Evolutionary conservation across 306 rosid species (phyloP).

Genomic region (Mucuna pruriens): DNA sequence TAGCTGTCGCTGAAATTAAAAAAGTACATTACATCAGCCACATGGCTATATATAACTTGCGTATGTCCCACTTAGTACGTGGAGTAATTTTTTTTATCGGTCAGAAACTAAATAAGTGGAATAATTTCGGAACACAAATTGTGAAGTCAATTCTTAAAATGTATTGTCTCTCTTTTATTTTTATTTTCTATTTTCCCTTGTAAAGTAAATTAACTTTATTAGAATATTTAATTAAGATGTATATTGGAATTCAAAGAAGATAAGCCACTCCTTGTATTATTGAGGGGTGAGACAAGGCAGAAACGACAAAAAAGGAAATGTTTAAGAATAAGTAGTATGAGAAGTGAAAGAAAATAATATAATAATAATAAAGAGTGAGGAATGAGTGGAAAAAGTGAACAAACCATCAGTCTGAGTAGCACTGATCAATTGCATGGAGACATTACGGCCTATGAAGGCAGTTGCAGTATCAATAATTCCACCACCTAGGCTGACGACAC

Average conservation of each 20-base stretch:
- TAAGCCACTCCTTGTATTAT: too few species aligned
- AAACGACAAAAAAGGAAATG: background rate
- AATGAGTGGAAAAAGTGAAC: background rate
- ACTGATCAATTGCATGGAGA: conserved; percentile 44
- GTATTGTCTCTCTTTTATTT: background rate
- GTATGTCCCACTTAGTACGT: background rate
- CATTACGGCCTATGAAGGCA: conserved; percentile 27
- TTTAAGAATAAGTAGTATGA: too few species aligned
- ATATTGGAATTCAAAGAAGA: too few species aligned
- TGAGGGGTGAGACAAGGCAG: too few species aligned
- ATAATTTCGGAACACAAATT: background rate
- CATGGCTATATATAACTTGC: background rate
- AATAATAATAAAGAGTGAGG: too few species aligned
- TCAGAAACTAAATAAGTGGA: background rate
- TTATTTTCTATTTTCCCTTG: background rate
- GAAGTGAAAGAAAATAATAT: too few species aligned
- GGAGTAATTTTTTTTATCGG: background rate
- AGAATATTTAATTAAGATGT: background rate
- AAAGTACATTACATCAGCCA: background rate
- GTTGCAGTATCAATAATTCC: background rate
- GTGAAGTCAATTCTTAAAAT: background rate
- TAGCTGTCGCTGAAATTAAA: background rate
- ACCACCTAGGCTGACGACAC: background rate
- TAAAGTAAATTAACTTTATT: background rate
- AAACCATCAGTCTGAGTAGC: conserved; percentile 37